A percentile compares a stretch with the other conserved stretches of the same genome.
Evolutionary conservation across 768 basidiomycete genomes (phyloP).

Genomic region (Kondoa subrosea): DNA sequence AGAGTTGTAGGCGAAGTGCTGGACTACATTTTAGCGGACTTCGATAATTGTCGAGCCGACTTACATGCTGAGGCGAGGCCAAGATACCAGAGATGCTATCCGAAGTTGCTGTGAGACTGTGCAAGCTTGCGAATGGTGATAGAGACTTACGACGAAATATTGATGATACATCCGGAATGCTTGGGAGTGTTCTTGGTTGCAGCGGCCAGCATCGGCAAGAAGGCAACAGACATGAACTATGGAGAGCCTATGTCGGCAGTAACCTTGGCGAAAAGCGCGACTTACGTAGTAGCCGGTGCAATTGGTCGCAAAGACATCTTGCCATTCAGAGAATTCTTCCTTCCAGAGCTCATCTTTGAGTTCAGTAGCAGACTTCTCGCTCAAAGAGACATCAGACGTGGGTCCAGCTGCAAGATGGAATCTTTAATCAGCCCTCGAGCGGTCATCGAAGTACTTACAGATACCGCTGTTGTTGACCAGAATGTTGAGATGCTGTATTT

Average conservation of each 20-base stretch:
- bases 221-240: too few relatives aligned
- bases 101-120: background rate
- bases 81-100: slow-evolving; percentile 1
- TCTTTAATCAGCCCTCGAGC: background rate
- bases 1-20: slow-evolving; percentile 5
- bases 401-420: background rate
- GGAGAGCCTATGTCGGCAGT: too few relatives aligned
- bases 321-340: background rate
- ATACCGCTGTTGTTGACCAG: slow-evolving; percentile 4
- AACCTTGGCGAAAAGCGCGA: too few relatives aligned
- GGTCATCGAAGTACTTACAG: background rate
- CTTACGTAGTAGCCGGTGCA: too few relatives aligned
- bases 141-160: background rate
- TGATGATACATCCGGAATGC: too few relatives aligned
- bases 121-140: background rate
- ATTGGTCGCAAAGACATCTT: background rate
- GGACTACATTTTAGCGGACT: too few relatives aligned
- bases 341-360: background rate
- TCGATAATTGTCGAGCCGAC: too few relatives aligned
- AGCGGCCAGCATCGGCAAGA: too few relatives aligned
- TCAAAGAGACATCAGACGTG: too few relatives aligned
- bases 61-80: background rate
- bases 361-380: background rate
- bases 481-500: too few relatives aligned
- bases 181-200: too few relatives aligned